These are phyloP conservation scores for Microdochium nivale DNA, from an alignment of 2,329 filamentous ascomycete genomes.

Conservation along the genomic window DNA sequence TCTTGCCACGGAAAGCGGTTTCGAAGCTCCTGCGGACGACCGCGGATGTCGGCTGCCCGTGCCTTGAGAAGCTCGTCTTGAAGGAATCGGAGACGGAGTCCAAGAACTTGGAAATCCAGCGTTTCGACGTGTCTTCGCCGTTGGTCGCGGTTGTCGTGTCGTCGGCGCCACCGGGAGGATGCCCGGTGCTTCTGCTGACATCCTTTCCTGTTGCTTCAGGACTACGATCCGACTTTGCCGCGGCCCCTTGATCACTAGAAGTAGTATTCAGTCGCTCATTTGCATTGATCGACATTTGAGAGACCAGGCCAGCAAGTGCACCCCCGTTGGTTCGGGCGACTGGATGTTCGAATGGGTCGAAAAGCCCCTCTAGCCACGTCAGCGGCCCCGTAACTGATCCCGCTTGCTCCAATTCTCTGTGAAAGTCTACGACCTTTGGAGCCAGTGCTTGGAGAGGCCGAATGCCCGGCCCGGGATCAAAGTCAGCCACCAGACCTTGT, in stretches of 20 bases:
- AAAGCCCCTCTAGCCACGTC: neutral
- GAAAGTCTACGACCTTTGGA: neutral
- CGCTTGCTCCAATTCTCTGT: neutral
- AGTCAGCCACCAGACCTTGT: neutral
- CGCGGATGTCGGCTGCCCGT: neutral
- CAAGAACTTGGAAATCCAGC: neutral
- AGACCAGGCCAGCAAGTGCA: neutral
- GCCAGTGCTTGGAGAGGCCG: neutral
- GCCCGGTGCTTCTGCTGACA: neutral
- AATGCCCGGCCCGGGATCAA: neutral
- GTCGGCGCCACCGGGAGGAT: neutral
- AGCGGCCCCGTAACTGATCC: neutral
- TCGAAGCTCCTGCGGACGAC: neutral
- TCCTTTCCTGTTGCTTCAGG: neutral
- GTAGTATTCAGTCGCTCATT: neutral
- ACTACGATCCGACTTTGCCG: neutral
- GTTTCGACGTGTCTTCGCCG: neutral
- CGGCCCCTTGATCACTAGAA: neutral
- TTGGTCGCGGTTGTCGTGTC: neutral
- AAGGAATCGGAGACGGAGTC: neutral
- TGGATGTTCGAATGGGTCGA: neutral
- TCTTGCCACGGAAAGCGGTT: neutral
- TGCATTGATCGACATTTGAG: neutral
- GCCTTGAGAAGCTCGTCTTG: neutral
- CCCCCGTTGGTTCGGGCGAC: neutral